Evolutionary conservation across 768 basidiomycete species (phyloP).

Genomic region (Boletus barrowsii): DNA sequence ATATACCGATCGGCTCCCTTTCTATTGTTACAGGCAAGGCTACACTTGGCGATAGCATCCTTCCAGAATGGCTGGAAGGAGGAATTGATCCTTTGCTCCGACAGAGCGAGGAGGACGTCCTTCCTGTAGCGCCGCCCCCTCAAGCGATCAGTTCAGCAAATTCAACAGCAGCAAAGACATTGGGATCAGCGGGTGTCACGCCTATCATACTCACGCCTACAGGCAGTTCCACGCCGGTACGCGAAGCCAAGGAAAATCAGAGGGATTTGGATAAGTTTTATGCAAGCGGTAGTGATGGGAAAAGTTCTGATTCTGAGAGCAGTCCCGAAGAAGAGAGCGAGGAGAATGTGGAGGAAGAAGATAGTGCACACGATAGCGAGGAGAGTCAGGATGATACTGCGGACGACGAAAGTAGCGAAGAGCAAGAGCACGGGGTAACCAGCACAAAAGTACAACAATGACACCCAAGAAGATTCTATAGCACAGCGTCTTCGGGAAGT

Average conservation of each 20-base stretch:
- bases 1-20: constrained; percentile 61
- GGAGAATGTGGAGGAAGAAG: constrained; percentile 25
- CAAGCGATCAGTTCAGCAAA: constrained; percentile 42
- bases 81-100: constrained; percentile 79
- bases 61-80: constrained; percentile 87
- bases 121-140: constrained; percentile 27
- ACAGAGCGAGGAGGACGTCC: constrained; percentile 57
- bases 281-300: constrained; percentile 39
- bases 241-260: constrained; percentile 45
- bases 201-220: constrained; percentile 61
- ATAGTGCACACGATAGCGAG: constrained; percentile 25
- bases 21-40: constrained; percentile 57
- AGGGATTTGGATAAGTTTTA: constrained; percentile 76
- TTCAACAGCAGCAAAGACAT: constrained; percentile 23
- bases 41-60: constrained; percentile 37
- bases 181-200: constrained; percentile 32
- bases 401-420: constrained; percentile 18
- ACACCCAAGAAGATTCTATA: constrained; percentile 26
- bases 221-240: constrained; percentile 43
- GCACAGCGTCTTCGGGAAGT: constrained; percentile 42
- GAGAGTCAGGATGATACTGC: constrained; percentile 29
- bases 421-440: constrained; percentile 15
- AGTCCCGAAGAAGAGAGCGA: constrained; percentile 34
- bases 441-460: constrained; percentile 11
- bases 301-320: constrained; percentile 35